phyloP scores from a whole-genome alignment of 495 filamentous ascomycete species.

The Penicillium coprophilum region DNA sequence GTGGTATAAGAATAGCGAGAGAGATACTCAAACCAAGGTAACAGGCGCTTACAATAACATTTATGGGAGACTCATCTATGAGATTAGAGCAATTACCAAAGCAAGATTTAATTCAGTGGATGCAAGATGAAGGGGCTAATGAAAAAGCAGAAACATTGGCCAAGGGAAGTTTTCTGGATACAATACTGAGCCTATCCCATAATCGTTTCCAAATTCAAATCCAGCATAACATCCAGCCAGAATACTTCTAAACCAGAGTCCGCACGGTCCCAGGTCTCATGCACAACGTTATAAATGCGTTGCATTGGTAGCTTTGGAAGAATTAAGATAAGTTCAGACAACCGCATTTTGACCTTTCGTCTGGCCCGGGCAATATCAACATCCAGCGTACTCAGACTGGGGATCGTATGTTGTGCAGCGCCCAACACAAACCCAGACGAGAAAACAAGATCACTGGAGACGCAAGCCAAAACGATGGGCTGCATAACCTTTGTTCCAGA shows the following conservation, averaged over 20 bases:
- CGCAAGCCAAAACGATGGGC: constrained; percentile 24
- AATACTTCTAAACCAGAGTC: constrained; percentile 22
- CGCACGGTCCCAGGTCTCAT: constrained; percentile 26
- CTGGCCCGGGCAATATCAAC: constrained; percentile 31
- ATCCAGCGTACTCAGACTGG: constrained; percentile 25
- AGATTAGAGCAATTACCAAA: background rate
- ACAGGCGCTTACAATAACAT: no score
- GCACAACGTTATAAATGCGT: constrained; percentile 22
- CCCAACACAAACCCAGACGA: constrained; percentile 23
- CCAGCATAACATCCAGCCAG: constrained; percentile 31
- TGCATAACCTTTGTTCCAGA: constrained; percentile 29
- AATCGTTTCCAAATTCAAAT: constrained; percentile 28
- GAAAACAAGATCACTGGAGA: constrained; percentile 31
- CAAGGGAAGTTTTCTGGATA: background rate
- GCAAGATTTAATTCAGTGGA: background rate
- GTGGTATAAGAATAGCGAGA: background rate
- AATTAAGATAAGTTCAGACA: constrained; percentile 26
- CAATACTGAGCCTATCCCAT: constrained; percentile 17
- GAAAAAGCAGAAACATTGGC: background rate
- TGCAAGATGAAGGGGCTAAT: background rate
- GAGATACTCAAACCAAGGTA: background rate
- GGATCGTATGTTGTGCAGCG: constrained; percentile 20
- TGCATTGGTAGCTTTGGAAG: constrained; percentile 30
- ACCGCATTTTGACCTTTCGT: constrained; percentile 25
- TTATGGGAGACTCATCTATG: background rate